These are phyloP conservation scores for Tulasnella sp. DNA, from an alignment of 768 basidiomycete genomes.

Conservation along the genomic window DNA sequence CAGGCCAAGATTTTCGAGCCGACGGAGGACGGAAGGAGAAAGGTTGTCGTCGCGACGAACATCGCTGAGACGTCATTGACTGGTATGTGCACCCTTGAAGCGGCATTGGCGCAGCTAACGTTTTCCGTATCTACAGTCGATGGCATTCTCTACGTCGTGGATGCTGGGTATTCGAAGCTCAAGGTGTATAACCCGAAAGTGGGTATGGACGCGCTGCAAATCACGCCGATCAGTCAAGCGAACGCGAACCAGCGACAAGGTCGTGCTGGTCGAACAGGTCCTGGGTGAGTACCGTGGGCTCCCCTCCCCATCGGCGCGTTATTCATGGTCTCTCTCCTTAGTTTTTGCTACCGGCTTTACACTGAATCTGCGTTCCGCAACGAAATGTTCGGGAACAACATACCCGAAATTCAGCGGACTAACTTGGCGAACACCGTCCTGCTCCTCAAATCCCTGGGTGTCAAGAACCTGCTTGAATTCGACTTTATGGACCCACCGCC, in stretches of 20 bases:
- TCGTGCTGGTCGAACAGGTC: conserved; percentile 93
- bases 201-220: conserved; percentile 98
- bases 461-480: conserved; percentile 95
- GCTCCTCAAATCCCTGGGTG: conserved; percentile 90
- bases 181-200: conserved; percentile 99
- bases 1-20: conserved; percentile 98
- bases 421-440: conserved; percentile 97
- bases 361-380: conserved; percentile 97
- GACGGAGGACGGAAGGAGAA: conserved; percentile 87
- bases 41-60: conserved; percentile 98
- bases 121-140: conserved; percentile 58
- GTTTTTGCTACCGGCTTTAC: conserved; percentile 93
- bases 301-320: not conserved
- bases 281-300: conserved; percentile 58
- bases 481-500: conserved; percentile 99
- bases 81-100: conserved; percentile 43
- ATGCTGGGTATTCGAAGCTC: conserved; percentile 93
- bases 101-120: not conserved
- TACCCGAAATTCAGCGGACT: conserved; percentile 97
- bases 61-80: conserved; percentile 98
- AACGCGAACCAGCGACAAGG: conserved; percentile 96
- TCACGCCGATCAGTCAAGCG: conserved; percentile 98
- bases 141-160: conserved; percentile 95
- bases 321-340: conserved; percentile 33
- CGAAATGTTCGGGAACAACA: conserved; percentile 91